These are phyloP conservation scores for Xylariaceae sp. DNA, from an alignment of 2,329 filamentous ascomycete species.

Conservation along the genomic window DNA sequence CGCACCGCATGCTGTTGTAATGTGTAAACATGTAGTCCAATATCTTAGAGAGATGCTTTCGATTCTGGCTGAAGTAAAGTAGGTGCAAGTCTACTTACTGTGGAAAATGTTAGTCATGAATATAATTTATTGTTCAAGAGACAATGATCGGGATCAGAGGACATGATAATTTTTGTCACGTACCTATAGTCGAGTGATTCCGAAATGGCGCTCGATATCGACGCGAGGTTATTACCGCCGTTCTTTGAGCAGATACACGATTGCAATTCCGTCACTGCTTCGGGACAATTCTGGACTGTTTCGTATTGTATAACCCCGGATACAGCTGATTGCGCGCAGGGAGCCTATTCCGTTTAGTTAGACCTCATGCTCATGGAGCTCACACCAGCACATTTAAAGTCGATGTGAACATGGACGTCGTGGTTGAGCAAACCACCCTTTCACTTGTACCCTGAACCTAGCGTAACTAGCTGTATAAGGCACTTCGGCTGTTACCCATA, in stretches of 20 bases:
- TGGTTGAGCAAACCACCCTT: neutral
- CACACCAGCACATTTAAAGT: neutral
- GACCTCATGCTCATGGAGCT: neutral
- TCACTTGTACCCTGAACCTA: neutral
- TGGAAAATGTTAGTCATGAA: neutral
- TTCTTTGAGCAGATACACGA: slow-evolving; percentile 61
- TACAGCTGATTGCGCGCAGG: slow-evolving; percentile 56
- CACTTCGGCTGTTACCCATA: no score
- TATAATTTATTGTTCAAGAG: neutral
- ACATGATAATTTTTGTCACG: neutral
- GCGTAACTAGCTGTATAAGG: neutral
- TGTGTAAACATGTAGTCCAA: neutral
- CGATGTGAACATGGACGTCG: neutral
- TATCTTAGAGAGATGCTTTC: neutral
- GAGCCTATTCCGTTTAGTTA: slow-evolving; percentile 48
- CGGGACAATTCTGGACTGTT: slow-evolving; percentile 52
- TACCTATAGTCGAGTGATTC: slow-evolving; percentile 45
- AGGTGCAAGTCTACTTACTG: slow-evolving; percentile 14
- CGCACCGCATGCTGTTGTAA: slow-evolving; percentile 48
- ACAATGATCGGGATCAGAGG: neutral
- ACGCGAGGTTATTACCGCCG: slow-evolving; percentile 44
- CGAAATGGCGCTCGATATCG: slow-evolving; percentile 49
- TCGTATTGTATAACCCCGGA: slow-evolving; percentile 51
- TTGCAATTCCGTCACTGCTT: slow-evolving; percentile 53
- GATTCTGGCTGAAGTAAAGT: no score